Evolutionary conservation across 1,284 basidiomycete species (phyloP).

Genomic region (Puccinia coronata): DNA sequence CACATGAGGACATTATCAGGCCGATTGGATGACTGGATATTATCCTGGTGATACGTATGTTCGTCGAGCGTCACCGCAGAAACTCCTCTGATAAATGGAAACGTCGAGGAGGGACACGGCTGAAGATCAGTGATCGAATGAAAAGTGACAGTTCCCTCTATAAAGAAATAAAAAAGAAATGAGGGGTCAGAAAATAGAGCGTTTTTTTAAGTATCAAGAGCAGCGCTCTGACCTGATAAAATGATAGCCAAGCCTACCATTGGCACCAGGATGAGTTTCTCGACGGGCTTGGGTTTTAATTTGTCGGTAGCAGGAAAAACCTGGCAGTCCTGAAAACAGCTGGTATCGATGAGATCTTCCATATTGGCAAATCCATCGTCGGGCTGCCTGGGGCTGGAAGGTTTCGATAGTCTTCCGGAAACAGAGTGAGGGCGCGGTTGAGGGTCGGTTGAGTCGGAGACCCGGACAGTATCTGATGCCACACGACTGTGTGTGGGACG

Average conservation of each 20-base stretch:
- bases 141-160: conserved; percentile 44
- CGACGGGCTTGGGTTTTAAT: conserved; percentile 29
- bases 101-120: conserved; percentile 18
- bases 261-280: conserved; percentile 39
- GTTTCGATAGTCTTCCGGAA: conserved; percentile 17
- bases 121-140: conserved; percentile 37
- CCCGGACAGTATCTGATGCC: conserved; percentile 8
- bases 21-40: not conserved
- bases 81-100: conserved; percentile 42
- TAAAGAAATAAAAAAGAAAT: not conserved
- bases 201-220: not conserved
- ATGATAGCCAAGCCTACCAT: conserved; percentile 45
- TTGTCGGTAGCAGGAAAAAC: conserved; percentile 41
- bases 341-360: conserved; percentile 6
- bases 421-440: not conserved
- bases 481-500: conserved; percentile 8
- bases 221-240: conserved; percentile 45
- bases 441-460: not conserved
- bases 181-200: not conserved
- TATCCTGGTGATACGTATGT: conserved; percentile 16
- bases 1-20: conserved; percentile 28
- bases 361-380: not conserved
- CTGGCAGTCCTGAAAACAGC: conserved; percentile 48
- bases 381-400: conserved; percentile 11
- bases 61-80: conserved; percentile 45